phyloP scores from a whole-genome alignment of 768 basidiomycete genomes.

The Pleurotus citrinopileatus region DNA sequence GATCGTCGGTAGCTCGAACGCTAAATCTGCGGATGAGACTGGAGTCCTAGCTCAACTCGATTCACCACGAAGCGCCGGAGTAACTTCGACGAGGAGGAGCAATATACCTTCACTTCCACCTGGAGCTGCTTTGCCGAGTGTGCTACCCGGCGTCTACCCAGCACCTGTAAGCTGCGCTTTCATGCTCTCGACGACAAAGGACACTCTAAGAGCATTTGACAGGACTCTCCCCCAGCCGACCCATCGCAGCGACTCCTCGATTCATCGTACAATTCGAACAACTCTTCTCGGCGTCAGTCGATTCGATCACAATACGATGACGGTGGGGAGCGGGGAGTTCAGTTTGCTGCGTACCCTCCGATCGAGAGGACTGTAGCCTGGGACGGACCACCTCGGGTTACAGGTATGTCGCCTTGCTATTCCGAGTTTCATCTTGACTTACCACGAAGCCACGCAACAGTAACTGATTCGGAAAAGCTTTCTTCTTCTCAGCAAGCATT shows the following conservation, averaged over 20 bases:
- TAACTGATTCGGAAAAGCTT: slow-evolving; percentile 2
- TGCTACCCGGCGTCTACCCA: not conserved
- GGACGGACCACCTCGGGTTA: not conserved
- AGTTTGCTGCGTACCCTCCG: not conserved
- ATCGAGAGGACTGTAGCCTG: not conserved
- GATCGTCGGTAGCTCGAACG: not conserved
- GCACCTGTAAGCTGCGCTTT: not conserved
- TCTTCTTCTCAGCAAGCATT: not conserved
- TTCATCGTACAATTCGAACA: not conserved
- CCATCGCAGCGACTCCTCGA: slow-evolving; percentile 8
- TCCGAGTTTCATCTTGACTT: not conserved
- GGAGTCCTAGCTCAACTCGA: not conserved
- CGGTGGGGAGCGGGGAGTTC: not conserved
- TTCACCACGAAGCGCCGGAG: not conserved
- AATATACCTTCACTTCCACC: not conserved
- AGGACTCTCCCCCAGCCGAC: slow-evolving; percentile 2
- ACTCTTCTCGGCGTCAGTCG: not conserved
- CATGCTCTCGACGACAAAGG: not conserved
- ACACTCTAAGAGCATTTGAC: not conserved
- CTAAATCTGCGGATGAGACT: not conserved
- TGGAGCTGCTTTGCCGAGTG: not conserved
- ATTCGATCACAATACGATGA: not conserved
- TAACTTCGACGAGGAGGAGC: not conserved
- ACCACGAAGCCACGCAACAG: not conserved
- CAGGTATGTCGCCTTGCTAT: not conserved